Base-by-base conservation (phyloP, 1,284 basidiomycete genomes). In the Ceratobasidium sp. region DNA sequence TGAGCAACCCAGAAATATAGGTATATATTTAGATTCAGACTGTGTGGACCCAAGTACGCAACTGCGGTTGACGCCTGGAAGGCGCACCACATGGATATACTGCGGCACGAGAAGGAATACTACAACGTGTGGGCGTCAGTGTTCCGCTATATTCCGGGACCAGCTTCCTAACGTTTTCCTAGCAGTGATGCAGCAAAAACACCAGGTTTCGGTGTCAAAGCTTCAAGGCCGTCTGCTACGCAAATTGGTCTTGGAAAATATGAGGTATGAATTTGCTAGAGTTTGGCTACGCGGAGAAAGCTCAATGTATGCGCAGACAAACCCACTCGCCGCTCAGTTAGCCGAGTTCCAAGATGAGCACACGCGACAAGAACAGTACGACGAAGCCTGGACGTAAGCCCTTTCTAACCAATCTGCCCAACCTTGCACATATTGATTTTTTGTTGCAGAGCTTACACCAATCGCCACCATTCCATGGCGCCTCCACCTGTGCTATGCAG, bases 91-190 rank as follows among this genome's bases (percentile, higher is more conserved):
- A 2, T 62, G 10, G 70, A 62, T 12, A 10, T 61, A 23, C 46
- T 74, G n/a, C 57, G 44, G 40, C 23, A 50, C 12, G 70, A 74
- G 48, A 64, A 17, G 42, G 59, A 74, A 17, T 74, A 74, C 20
- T 74, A 74, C 46, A 64, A 74, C 33, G 70, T 46, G 26, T 74
- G 70, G 70, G 48, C 33, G 70, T 74, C 23, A 61, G 70, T 74
- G 15, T n/a, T 52, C 15, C 26, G 12, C 46, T 15, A 15, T 23
- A 13, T 3, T 68, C 15, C 13, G 9, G 0, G 10, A 20, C 33
- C 1, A 1, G 20, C 26, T n/a, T 57, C 23, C 52, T 44, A 23
- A 64, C 17, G 28, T 17, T 20, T 9, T 44, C 12, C 1, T 26
- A 46, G 50, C 28, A 68, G 66, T n/a, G 50, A 68, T 40, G 52